Conservation (phyloP, 2,329 filamentous ascomycete species). For the Arthrobotrys musiformis region DNA sequence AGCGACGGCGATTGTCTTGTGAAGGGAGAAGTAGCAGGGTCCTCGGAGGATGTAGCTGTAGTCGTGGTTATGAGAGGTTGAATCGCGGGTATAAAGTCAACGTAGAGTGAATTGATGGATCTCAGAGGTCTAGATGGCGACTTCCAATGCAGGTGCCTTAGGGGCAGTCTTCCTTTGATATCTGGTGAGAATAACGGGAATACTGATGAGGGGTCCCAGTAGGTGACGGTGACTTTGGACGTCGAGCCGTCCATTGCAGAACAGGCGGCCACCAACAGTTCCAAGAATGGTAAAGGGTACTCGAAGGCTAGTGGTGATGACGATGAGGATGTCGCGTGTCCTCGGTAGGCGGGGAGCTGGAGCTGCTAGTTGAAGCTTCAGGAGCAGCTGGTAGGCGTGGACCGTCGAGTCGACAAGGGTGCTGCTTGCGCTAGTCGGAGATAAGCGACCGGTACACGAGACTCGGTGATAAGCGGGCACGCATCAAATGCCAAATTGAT, state of each 20-base stretch:
- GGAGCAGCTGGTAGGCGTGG: constrained; percentile 10
- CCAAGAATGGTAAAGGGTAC: background rate
- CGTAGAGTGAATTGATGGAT: constrained; percentile 90
- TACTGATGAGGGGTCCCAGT: constrained; percentile 89
- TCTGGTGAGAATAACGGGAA: constrained; percentile 84
- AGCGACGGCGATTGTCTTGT: constrained; percentile 59
- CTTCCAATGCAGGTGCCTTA: constrained; percentile 96
- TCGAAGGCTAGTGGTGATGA: background rate
- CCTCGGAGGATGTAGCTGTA: constrained; percentile 62
- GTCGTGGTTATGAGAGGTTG: constrained; percentile 64
- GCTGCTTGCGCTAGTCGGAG: constrained; percentile 19
- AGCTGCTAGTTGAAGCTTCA: constrained; percentile 28
- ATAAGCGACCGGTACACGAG: background rate
- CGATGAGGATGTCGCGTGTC: constrained; percentile 20
- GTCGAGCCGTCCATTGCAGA: constrained; percentile 47
- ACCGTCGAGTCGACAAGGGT: constrained; percentile 26
- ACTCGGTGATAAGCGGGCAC: constrained; percentile 26
- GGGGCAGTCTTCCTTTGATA: constrained; percentile 79
- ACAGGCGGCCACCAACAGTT: background rate
- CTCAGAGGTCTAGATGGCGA: constrained; percentile 89
- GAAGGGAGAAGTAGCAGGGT: constrained; percentile 61
- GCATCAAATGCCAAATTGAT: background rate
- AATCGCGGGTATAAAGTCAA: constrained; percentile 79
- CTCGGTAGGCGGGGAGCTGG: constrained; percentile 27
- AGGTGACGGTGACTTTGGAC: constrained; percentile 71